phyloP scores from a whole-genome alignment of 2,329 filamentous ascomycete species.

The Penicillium glabrum region DNA sequence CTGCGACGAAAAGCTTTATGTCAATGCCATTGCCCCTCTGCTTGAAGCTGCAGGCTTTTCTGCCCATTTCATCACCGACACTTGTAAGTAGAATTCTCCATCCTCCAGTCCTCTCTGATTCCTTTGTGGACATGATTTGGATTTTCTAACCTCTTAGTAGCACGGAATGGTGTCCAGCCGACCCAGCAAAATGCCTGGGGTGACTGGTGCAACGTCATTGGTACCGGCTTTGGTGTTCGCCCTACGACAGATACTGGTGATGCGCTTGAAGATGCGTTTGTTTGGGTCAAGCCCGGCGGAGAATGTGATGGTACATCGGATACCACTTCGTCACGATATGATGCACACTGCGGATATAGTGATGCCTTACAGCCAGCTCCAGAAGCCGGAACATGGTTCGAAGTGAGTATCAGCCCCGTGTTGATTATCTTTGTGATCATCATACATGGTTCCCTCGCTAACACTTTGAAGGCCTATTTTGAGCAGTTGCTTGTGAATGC shows the following conservation, averaged over 20 bases:
- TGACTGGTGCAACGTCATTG: slow-evolving; percentile 67
- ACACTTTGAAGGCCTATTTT: slow-evolving; percentile 28
- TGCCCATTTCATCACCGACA: slow-evolving; percentile 58
- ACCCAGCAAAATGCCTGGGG: slow-evolving; percentile 59
- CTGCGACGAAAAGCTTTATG: slow-evolving; percentile 55
- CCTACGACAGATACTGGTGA: slow-evolving; percentile 63
- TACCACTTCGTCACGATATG: slow-evolving; percentile 52
- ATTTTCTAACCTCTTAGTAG: slow-evolving; percentile 27
- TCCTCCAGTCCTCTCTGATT: neutral
- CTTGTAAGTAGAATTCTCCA: slow-evolving; percentile 33
- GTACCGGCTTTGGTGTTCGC: slow-evolving; percentile 64
- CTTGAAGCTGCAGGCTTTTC: slow-evolving; percentile 50
- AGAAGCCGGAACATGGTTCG: slow-evolving; percentile 69
- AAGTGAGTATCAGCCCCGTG: slow-evolving; percentile 42
- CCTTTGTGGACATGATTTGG: neutral
- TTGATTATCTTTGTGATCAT: no score
- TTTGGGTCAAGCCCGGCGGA: slow-evolving; percentile 69
- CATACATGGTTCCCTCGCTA: slow-evolving; percentile 20
- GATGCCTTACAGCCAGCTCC: slow-evolving; percentile 64
- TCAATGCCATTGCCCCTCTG: slow-evolving; percentile 53
- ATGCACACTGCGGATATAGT: slow-evolving; percentile 54
- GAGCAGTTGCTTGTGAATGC: slow-evolving; percentile 29
- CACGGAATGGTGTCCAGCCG: slow-evolving; percentile 63
- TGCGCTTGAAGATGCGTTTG: slow-evolving; percentile 62
- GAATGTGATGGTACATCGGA: slow-evolving; percentile 55